A percentile compares a stretch with the other conserved stretches of the same genome.
Conservation (phyloP, 495 filamentous ascomycete species). For the Tuber indicum region DNA sequence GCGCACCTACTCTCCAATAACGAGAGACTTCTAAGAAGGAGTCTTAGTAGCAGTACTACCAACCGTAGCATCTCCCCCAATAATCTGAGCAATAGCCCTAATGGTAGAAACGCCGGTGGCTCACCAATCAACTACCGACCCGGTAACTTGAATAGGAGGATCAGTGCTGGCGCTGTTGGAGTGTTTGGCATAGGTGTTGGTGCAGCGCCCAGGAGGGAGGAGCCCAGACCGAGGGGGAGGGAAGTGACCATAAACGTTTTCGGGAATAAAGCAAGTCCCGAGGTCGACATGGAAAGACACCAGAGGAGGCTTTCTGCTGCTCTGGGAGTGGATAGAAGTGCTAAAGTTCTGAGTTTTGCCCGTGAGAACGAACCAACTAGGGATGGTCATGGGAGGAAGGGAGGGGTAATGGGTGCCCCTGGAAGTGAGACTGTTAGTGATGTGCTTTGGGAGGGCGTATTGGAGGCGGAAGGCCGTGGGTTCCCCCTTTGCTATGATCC, state of each 20-base stretch:
- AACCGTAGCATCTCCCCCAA: slow-evolving; percentile 28
- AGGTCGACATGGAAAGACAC: slow-evolving; percentile 60
- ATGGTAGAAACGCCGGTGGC: slow-evolving; percentile 12
- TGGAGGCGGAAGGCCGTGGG: slow-evolving; percentile 35
- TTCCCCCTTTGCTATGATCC: not conserved
- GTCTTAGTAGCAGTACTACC: slow-evolving; percentile 17
- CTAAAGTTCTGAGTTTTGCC: slow-evolving; percentile 52
- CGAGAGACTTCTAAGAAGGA: slow-evolving; percentile 38
- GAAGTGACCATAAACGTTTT: slow-evolving; percentile 41
- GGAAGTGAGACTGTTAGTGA: slow-evolving; percentile 36
- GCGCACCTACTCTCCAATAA: slow-evolving; percentile 34
- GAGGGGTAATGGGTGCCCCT: slow-evolving; percentile 41
- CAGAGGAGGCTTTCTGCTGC: slow-evolving; percentile 74
- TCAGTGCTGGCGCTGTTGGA: slow-evolving; percentile 37
- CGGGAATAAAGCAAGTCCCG: slow-evolving; percentile 35
- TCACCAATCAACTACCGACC: slow-evolving; percentile 11
- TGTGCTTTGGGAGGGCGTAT: slow-evolving; percentile 36
- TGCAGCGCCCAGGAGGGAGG: slow-evolving; percentile 31
- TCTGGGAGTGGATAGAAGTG: slow-evolving; percentile 66
- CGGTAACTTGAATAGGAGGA: slow-evolving; percentile 31
- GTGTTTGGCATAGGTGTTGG: slow-evolving; percentile 36
- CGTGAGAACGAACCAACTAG: slow-evolving; percentile 27
- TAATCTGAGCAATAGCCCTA: slow-evolving; percentile 8
- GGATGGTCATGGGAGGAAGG: slow-evolving; percentile 31
- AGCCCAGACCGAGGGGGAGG: slow-evolving; percentile 32